phyloP scores from a whole-genome alignment of 805 yeast species.

The Yamadazyma kitorensis region DNA sequence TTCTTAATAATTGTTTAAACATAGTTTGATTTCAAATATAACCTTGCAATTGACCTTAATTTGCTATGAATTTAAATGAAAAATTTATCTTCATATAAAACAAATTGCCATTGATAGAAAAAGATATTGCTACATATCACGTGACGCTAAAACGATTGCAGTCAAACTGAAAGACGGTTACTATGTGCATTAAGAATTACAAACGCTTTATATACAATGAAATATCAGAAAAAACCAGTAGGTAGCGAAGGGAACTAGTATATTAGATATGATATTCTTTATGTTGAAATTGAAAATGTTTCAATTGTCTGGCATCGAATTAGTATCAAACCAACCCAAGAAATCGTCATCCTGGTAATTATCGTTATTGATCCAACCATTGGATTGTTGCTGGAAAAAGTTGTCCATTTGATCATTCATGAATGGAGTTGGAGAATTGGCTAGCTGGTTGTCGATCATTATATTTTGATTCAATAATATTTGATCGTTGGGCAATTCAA shows the following conservation, averaged over 20 bases:
- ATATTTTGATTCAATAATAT: constrained; percentile 7
- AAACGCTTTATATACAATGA: background rate
- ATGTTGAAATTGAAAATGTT: background rate
- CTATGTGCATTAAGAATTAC: background rate
- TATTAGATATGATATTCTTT: background rate
- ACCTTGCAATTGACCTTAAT: background rate
- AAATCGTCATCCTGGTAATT: constrained; percentile 71
- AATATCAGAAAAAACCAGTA: too few relatives aligned
- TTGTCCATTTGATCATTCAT: constrained; percentile 44
- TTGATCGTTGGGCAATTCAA: constrained; percentile 11
- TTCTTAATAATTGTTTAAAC: constrained; percentile 14
- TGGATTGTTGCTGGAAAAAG: constrained; percentile 77
- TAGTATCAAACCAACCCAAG: constrained; percentile 90
- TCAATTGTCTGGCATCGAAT: constrained; percentile 26
- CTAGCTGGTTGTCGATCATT: constrained; percentile 8
- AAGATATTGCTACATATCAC: constrained; percentile 9
- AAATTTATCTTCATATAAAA: too few relatives aligned
- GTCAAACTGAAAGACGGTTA: too few relatives aligned
- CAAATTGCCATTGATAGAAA: background rate
- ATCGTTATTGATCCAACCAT: constrained; percentile 76
- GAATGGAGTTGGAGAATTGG: constrained; percentile 9
- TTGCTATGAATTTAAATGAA: too few relatives aligned
- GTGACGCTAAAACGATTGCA: too few relatives aligned
- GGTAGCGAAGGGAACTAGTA: background rate
- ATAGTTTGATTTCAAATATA: constrained; percentile 2